Base-by-base conservation (phyloP, 805 yeast species). In the Blastobotrys robertii region DNA sequence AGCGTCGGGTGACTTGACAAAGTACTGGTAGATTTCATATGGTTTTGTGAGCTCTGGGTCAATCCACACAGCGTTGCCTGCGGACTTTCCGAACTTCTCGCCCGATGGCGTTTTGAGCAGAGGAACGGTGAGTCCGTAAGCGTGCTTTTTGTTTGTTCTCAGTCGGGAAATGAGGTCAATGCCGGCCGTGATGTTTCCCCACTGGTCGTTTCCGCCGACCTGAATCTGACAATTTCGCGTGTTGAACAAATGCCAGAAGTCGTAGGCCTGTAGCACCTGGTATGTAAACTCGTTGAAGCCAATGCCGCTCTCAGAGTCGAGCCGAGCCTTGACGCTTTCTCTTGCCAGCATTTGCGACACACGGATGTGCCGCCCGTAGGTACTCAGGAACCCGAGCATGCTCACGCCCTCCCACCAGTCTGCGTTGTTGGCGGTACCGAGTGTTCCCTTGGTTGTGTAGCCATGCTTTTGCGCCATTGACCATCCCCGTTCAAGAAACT, bases 151-250 rank as follows among this genome's bases (percentile, higher is more conserved):
- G 41, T 47, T 28, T 28, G 34, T 43, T 53, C 51, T 60, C 22
- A 84, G 58, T 48, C 95, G 67, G 1, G 81, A 69, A 33, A 88
- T 86, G 45, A 92, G 69, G 55, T 92, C 98, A 33, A 84, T 74
- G 0, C 98, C 98, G 0, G 97, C 97, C 1, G 94, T 85, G 46
- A 92, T 92, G 55, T 92, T 92, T 1, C 98, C 98, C 87, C 96
- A 92, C 63, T 92, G 98, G 59, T 92, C 98, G 57, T 84, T 87
- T 4, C 98, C 98, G 16, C 98, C 98, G 7, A 68, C 79, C 65
- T 92, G 97, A 10, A 87, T 63, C 35, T 70, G 68, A 35, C 88
- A 88, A 3, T 67, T 62, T 31, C 74, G 63, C 11, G 73, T 59
- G 32, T 70, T 71, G 65, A 76, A 77, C 45, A 92, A 64, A 57